Conservation (phyloP, 441 rosid genomes). For the Pelargonium myrrhifolium region DNA sequence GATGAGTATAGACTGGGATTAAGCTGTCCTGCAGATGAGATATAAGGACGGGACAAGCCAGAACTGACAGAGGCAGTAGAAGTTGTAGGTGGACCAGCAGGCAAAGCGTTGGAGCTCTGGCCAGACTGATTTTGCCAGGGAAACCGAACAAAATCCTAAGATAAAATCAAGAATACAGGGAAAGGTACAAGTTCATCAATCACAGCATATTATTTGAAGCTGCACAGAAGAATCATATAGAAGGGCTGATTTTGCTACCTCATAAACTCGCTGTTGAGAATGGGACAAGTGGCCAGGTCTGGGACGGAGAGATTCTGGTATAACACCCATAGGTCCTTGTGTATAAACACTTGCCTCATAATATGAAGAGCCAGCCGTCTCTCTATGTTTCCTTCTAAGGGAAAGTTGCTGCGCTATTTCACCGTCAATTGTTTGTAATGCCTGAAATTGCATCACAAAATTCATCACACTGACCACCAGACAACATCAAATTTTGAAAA, state of each 20-base stretch:
- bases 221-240: slow-evolving; percentile 1
- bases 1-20: slow-evolving; percentile 40
- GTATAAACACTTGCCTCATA: slow-evolving; percentile 70
- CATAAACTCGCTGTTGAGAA: slow-evolving; percentile 96
- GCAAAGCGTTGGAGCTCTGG: slow-evolving; percentile 51
- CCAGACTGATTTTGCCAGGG: slow-evolving; percentile 94
- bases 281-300: slow-evolving; percentile 88
- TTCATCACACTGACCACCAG: not conserved
- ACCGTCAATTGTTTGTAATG: slow-evolving; percentile 84
- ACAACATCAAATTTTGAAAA: not conserved
- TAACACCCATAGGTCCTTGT: slow-evolving; percentile 69
- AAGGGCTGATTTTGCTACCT: slow-evolving; percentile 39
- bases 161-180: slow-evolving; percentile 8
- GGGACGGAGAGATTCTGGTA: slow-evolving; percentile 93
- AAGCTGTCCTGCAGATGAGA: slow-evolving; percentile 50
- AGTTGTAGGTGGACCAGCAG: slow-evolving; percentile 46
- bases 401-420: slow-evolving; percentile 78
- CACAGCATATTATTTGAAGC: slow-evolving; percentile 17
- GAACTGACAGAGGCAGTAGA: slow-evolving; percentile 33
- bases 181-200: not conserved
- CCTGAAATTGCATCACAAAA: slow-evolving; percentile 33
- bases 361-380: slow-evolving; percentile 57
- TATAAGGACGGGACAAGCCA: slow-evolving; percentile 44
- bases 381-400: slow-evolving; percentile 83
- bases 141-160: slow-evolving; percentile 92